Evolutionary conservation across 495 filamentous ascomycete genomes (phyloP), one percentile per base, ranked within the genome.

Genomic region (Parathielavia hyrcaniae): DNA sequence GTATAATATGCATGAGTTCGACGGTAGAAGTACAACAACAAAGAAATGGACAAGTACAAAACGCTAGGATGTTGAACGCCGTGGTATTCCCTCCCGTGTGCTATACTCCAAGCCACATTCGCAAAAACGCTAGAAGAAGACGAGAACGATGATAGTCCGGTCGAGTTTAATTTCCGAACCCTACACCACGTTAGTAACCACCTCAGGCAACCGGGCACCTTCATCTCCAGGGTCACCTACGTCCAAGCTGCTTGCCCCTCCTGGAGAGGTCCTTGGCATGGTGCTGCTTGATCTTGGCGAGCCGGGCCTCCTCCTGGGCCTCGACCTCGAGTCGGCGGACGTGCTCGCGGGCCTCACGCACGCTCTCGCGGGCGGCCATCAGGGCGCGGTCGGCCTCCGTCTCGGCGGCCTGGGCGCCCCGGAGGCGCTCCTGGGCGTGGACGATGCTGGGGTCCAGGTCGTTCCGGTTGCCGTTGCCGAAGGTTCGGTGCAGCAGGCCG

Each of bases 241-340:
- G 79, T 30, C 83, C 84, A 62, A 87, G 78, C 16, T 78, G 75
- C 73, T 83, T 80, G n/a, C 79, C 83, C 26, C 82, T 71, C 80
- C 86, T 86, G 32, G 79, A 80, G 22, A 88, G 79, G 57, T 76
- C 74, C 55, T 74, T 79, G 0, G 83, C 84, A 61, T 87, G 79
- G 57, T 77, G 75, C 64, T 84, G 80, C 77, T 88, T 88, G 46
- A 86, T 82, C 73, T 80, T 84, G 20, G 85, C 85, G 16, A 64
- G 53, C 16, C 75, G 66, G 43, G 76, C 74, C 74, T 86, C 82
- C 66, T 86, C 82, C 53, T 76, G 73, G 0, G 83, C 84, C 71
- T 86, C 85, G 36, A 74, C 69, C 70, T 87, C 85, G 8, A 88
- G 69, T 19, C 70, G 69, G 72, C 77, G 81, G 9, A 86, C 82